Evolutionary conservation across 148 eudicot genomes (phyloP), one percentile per base, ranked within the genome.

Genomic region (Rhododendron griersonianum): DNA sequence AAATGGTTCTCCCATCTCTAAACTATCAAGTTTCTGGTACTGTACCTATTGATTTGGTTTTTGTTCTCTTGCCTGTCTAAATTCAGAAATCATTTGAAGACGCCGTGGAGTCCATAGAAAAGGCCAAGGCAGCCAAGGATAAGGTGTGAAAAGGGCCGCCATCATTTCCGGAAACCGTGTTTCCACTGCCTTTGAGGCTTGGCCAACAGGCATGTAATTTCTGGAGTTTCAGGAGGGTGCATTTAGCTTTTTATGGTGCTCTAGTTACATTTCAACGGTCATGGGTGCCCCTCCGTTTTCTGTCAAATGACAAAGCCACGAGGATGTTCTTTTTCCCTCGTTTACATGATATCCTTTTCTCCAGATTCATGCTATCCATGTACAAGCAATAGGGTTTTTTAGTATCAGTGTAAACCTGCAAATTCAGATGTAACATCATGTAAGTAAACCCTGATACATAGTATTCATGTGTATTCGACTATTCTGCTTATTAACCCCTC

Each of bases 61-160:
- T 21, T 9, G 7, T 6, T 48, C 14, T 11, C 18, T 81, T 65
- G 78, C 59, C 21, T 28, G 9, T 75, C 69, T 39, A n/a, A 63
- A 21, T 69, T 79, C 84, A 89, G 91, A 89, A 87, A 89, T 89
- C 91, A n/a, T 89, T 87, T 84, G 91, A 89, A 87, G 91, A 87
- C 6, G 55, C 91, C 11, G 81, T 87, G 86, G 88, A 85, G 53
- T 82, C 87, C 63, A 28, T 89, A 45, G 85, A 89, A 30, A 87
- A 87, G 81, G 86, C 89, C 37, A 89, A 85, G 86, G 71, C 84
- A 71, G 55, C 44, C 15, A 85, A 83, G 55, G 91, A 89, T 47
- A 35, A 74, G 82, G 45, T 11, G 59, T 84, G 81, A 80, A 83
- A 76, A 41, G 39, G 88, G 51, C 23, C 9, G 41, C 15, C 9